These are phyloP conservation scores for Colletotrichum camelliae DNA, from an alignment of 2,329 filamentous ascomycete genomes.

Conservation along the genomic window DNA sequence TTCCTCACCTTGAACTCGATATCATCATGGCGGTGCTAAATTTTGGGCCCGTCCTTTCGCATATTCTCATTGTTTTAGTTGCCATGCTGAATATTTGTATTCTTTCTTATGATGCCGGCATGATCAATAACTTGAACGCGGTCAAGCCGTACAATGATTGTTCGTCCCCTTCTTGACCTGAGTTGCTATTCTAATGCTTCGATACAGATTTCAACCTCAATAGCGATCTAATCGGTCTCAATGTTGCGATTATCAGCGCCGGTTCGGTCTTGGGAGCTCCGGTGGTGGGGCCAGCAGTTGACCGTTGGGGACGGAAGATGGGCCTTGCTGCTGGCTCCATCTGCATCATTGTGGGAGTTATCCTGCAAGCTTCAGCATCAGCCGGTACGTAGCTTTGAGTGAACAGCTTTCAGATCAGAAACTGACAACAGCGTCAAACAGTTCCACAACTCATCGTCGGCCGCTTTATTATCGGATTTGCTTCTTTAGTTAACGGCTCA, in stretches of 20 bases:
- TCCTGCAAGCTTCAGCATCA: background rate
- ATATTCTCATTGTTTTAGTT: background rate
- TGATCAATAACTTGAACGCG: background rate
- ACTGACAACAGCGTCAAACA: background rate
- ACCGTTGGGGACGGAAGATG: background rate
- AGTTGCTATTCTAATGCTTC: background rate
- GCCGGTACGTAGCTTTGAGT: background rate
- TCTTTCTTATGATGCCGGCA: background rate
- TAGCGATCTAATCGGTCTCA: background rate
- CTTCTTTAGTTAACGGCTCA: background rate
- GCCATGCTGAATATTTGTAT: background rate
- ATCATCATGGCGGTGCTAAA: background rate
- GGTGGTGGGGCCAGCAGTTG: background rate
- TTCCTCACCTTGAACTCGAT: background rate
- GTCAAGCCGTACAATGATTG: background rate
- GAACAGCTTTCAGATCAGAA: background rate
- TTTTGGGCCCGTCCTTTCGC: background rate
- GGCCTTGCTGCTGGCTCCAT: background rate
- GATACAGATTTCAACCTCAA: background rate
- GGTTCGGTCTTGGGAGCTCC: background rate
- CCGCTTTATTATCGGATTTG: background rate
- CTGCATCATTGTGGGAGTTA: background rate
- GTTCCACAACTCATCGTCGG: background rate
- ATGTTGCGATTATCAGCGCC: background rate
- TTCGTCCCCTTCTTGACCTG: background rate